Conservation (phyloP, 805 yeast species). For the Hemisphaericaspora nanyangensis region DNA sequence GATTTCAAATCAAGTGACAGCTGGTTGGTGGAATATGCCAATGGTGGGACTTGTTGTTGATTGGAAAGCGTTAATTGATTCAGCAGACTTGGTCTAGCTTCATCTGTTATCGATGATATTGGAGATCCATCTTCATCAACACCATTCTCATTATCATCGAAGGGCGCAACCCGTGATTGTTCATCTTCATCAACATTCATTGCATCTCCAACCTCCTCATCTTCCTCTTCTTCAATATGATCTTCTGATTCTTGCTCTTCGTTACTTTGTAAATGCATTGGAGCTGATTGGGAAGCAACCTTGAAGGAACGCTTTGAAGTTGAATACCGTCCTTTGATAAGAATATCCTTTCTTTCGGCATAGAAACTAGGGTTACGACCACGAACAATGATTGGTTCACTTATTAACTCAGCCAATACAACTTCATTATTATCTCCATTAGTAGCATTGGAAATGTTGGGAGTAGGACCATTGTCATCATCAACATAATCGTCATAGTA, state of each 20-base stretch:
- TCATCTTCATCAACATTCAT: constrained; percentile 5
- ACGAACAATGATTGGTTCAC: constrained; percentile 52
- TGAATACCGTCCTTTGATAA: constrained; percentile 29
- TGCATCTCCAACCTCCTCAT: neutral
- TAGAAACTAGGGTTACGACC: constrained; percentile 64
- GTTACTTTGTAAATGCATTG: neutral
- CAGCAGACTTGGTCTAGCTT: constrained; percentile 8
- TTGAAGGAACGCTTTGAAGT: constrained; percentile 16
- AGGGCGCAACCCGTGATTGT: neutral
- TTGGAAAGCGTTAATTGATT: neutral
- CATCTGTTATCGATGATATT: constrained; percentile 7
- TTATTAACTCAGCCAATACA: constrained; percentile 24
- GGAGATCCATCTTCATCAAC: constrained; percentile 11
- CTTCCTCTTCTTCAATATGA: constrained; percentile 6
- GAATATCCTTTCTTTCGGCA: constrained; percentile 47
- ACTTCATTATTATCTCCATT: constrained; percentile 25
- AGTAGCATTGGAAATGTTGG: constrained; percentile 2
- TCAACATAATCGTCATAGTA: constrained; percentile 36
- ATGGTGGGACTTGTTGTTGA: constrained; percentile 10
- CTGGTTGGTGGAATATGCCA: constrained; percentile 9
- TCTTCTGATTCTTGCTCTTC: constrained; percentile 5
- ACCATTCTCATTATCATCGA: constrained; percentile 4
- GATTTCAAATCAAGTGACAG: constrained; percentile 10
- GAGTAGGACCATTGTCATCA: constrained; percentile 13
- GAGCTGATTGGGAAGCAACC: constrained; percentile 5